A percentile compares a stretch with the other conserved stretches of the same genome.
Conservation (phyloP, 352 stramenopile genomes). For the Phytophthora tentaculata region DNA sequence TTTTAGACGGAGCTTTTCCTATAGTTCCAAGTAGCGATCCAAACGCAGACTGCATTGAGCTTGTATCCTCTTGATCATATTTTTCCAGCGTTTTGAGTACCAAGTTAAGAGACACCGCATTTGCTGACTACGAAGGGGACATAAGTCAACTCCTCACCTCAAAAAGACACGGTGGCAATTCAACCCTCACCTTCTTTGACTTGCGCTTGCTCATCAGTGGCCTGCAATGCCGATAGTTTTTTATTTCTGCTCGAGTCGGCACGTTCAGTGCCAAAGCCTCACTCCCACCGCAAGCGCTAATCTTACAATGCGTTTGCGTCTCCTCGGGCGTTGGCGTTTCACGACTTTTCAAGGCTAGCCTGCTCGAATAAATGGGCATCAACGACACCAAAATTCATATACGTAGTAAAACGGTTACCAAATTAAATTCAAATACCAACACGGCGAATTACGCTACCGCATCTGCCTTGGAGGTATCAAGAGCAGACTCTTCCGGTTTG, state of each 20-base stretch:
- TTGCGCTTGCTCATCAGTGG: slow-evolving; percentile 56
- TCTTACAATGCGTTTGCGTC: slow-evolving; percentile 15
- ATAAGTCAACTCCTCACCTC: slow-evolving; percentile 1
- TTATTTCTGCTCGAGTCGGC: background rate
- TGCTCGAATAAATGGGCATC: slow-evolving; percentile 9
- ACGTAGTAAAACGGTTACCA: slow-evolving; percentile 27
- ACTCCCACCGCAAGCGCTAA: background rate
- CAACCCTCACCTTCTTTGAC: slow-evolving; percentile 48
- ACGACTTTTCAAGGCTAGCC: slow-evolving; percentile 46
- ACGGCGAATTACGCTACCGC: slow-evolving; percentile 26
- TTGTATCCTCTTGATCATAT: slow-evolving; percentile 52
- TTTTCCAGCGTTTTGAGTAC: slow-evolving; percentile 67
- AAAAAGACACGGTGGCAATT: background rate
- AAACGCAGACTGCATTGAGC: slow-evolving; percentile 32
- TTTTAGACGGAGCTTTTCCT: slow-evolving; percentile 24
- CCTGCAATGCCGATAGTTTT: background rate
- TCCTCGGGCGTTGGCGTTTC: slow-evolving; percentile 40
- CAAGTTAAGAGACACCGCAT: slow-evolving; percentile 59
- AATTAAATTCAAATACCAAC: slow-evolving; percentile 23
- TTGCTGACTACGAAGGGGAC: slow-evolving; percentile 20
- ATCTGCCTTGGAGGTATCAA: slow-evolving; percentile 11
- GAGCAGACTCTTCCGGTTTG: slow-evolving; percentile 3
- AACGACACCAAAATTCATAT: slow-evolving; percentile 10
- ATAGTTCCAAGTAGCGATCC: slow-evolving; percentile 31
- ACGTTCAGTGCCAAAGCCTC: slow-evolving; percentile 1